Percentiles rank a stretch among this genome's conserved stretches.
phyloP scores from a whole-genome alignment of 2,329 filamentous ascomycete species.

The Rhexocercosporidium sp. region DNA sequence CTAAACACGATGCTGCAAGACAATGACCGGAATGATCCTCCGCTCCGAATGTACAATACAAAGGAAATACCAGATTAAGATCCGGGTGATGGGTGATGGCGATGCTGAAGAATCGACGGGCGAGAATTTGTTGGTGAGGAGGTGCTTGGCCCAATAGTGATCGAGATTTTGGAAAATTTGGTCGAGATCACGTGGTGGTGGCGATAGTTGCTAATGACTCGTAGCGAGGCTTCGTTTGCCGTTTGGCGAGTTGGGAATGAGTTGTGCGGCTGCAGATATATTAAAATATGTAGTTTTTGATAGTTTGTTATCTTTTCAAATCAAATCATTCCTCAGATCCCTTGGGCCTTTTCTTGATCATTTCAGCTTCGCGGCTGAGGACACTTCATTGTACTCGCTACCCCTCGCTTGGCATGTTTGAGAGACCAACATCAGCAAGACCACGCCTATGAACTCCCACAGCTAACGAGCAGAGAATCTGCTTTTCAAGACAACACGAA shows the following conservation, averaged over 20 bases:
- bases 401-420: too few species aligned
- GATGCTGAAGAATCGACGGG: neutral
- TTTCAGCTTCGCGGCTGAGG: too few species aligned
- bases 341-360: too few species aligned
- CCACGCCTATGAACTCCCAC: too few species aligned
- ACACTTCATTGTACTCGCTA: too few species aligned
- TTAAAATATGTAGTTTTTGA: too few species aligned
- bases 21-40: conserved; percentile 3
- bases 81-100: neutral
- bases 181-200: neutral
- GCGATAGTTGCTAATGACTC: neutral
- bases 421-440: too few species aligned
- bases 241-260: neutral
- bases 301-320: too few species aligned
- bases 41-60: neutral
- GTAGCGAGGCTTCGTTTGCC: neutral
- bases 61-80: neutral
- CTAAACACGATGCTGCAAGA: neutral
- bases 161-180: neutral
- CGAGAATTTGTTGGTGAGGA: neutral
- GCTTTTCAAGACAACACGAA: too few species aligned
- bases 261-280: too few species aligned
- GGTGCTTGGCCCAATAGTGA: neutral
- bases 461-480: too few species aligned
- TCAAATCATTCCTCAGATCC: too few species aligned